Conservation (phyloP, 164 flowering plant genomes). For the Nymphaea thermarum region DNA sequence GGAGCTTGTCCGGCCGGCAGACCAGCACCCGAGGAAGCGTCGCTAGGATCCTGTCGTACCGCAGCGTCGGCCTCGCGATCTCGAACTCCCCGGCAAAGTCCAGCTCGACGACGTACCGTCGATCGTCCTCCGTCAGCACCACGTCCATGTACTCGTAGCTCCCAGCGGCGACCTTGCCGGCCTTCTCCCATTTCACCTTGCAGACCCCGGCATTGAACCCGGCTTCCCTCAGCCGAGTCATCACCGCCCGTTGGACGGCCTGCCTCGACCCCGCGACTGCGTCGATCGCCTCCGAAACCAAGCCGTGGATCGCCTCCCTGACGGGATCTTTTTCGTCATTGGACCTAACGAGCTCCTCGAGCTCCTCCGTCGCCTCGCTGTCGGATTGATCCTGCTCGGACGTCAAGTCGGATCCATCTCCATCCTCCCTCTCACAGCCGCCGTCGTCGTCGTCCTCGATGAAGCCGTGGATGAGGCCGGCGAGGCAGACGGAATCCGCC, state of each 20-base stretch:
- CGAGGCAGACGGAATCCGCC: slow-evolving; percentile 33
- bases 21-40: slow-evolving; percentile 45
- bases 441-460: slow-evolving; percentile 19
- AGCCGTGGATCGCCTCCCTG: slow-evolving; percentile 14
- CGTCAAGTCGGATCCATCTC: slow-evolving; percentile 4
- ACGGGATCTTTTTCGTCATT: slow-evolving; percentile 16
- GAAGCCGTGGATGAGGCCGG: slow-evolving; percentile 48
- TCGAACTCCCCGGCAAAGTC: slow-evolving; percentile 54
- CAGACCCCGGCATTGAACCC: slow-evolving; percentile 84
- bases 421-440: not conserved
- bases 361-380: slow-evolving; percentile 4
- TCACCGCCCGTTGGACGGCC: slow-evolving; percentile 32
- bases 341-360: slow-evolving; percentile 1
- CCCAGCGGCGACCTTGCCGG: slow-evolving; percentile 42
- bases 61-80: slow-evolving; percentile 53
- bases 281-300: slow-evolving; percentile 32
- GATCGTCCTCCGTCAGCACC: slow-evolving; percentile 4
- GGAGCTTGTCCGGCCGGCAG: slow-evolving; percentile 52
- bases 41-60: slow-evolving; percentile 21
- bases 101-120: slow-evolving; percentile 47
- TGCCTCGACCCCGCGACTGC: slow-evolving; percentile 11
- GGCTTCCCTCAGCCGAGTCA: slow-evolving; percentile 33
- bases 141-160: slow-evolving; percentile 69
- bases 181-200: slow-evolving; percentile 58
- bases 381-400: slow-evolving; percentile 11